Conservation (phyloP, 306 rosid species). For the Cucurbita argyrosperma region DNA sequence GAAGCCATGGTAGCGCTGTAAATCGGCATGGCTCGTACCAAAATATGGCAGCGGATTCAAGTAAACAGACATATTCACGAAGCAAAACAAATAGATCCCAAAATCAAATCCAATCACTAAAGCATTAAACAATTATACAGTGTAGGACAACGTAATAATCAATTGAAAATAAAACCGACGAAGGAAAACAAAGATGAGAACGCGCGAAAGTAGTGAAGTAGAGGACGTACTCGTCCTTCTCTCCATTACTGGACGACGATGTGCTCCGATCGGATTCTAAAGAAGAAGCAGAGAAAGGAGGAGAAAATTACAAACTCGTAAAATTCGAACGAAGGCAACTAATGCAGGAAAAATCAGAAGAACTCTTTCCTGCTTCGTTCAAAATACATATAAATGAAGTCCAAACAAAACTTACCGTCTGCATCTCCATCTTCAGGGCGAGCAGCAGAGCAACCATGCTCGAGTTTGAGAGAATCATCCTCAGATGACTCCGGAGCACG, state of each 20-base stretch:
- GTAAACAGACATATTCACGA: not conserved
- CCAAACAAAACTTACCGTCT: conserved; percentile 29
- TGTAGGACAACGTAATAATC: not conserved
- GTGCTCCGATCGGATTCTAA: conserved; percentile 54
- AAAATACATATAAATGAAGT: not conserved
- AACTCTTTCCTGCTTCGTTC: not conserved
- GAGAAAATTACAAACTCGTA: conserved; percentile 1
- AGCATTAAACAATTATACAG: conserved; percentile 20
- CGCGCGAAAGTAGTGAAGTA: conserved; percentile 5
- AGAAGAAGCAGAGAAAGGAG: not conserved
- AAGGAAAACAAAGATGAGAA: not conserved
- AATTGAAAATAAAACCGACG: not conserved
- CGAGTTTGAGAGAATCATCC: conserved; percentile 19
- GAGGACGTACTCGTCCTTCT: conserved; percentile 37
- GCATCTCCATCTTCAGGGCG: conserved; percentile 23
- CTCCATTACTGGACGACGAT: conserved; percentile 22
- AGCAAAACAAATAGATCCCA: conserved; percentile 11
- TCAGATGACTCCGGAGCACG: conserved; percentile 22
- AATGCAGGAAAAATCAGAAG: not conserved
- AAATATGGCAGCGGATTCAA: not conserved
- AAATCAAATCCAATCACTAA: conserved; percentile 16
- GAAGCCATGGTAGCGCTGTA: not conserved
- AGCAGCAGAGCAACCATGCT: conserved; percentile 10
- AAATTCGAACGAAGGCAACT: conserved; percentile 2
- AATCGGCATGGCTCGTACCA: not conserved